Conservation (phyloP, 2,329 filamentous ascomycete genomes). For the Diaporthe australafricana region DNA sequence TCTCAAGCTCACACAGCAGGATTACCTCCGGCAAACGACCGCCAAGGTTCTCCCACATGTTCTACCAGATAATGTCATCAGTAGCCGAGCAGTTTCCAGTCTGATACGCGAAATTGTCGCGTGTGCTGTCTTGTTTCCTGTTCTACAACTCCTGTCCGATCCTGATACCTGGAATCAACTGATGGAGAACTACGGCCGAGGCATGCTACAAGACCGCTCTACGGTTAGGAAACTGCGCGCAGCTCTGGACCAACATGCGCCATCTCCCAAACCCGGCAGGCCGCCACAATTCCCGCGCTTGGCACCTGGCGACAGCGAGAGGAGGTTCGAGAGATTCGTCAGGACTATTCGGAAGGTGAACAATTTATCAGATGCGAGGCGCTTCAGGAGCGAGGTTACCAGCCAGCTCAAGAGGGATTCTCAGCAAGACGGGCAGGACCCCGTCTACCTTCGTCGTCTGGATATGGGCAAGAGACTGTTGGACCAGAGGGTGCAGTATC, state of each 20-base stretch:
- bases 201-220: constrained; percentile 93
- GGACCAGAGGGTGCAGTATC: constrained; percentile 87
- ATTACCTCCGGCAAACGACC: constrained; percentile 84
- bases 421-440: constrained; percentile 81
- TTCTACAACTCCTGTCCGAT: constrained; percentile 84
- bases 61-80: constrained; percentile 78
- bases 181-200: constrained; percentile 88
- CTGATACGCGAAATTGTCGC: constrained; percentile 91
- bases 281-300: constrained; percentile 82
- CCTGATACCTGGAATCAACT: constrained; percentile 98
- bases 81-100: constrained; percentile 83
- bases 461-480: constrained; percentile 92
- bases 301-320: constrained; percentile 84
- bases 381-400: constrained; percentile 91
- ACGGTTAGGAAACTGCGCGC: constrained; percentile 92
- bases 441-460: constrained; percentile 85
- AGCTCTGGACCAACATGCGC: constrained; percentile 93
- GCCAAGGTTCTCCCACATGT: constrained; percentile 78
- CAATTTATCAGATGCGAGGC: constrained; percentile 90
- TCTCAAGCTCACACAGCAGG: constrained; percentile 86
- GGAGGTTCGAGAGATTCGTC: constrained; percentile 95
- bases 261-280: constrained; percentile 76
- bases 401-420: constrained; percentile 91
- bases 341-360: constrained; percentile 88
- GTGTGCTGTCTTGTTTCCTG: constrained; percentile 87